Base-by-base conservation (phyloP, 495 filamentous ascomycete species). In the Talaromyces proteolyticus region DNA sequence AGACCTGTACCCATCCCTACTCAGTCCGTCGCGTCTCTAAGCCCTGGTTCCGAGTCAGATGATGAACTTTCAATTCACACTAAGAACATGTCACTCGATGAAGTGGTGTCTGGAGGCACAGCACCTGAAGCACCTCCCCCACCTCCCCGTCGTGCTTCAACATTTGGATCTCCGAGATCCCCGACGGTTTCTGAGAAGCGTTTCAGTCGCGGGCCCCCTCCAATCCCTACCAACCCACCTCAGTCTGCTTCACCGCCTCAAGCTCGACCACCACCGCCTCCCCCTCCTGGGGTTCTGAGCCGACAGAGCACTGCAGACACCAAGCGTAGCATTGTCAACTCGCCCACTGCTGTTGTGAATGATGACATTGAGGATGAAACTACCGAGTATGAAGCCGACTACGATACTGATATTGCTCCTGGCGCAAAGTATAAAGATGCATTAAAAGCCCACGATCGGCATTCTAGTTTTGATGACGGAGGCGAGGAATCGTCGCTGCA, bases 341-440 rank as follows among this genome's bases (percentile, higher is more conserved):
- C 70, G 20, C 49, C 62, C 59, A 66, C 66, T 50, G 69, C 68
- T 19, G 63, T 68, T 48, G 65, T 65, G 20, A 68, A 75, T 36
- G 78, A 82, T 23, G 86, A 88, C 37, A 86, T 78, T 16, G 88
- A 82, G 52, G 88, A 91, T 39, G 91, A 93, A 60, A 73, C 89
- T 29, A 95, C 88, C 2, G 93, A 96, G 64, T 97, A 97, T 61
- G 93, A 98, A 64, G 93, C 91, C 17, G 93, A 97, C 61, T 97
- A 98, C 63, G 93, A 97, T 57, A 98, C 93, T 36, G 93, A 97
- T 64, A 96, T 98, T 56, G 91, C 87, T 1, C 87, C 94, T 40
- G 85, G 89, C 23, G 90, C 81, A 8, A 86, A 86, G 37, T 87
- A 93, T 62, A 93, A 94, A 66, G 93, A 96, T 70, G 92, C 93